phyloP scores from a whole-genome alignment of 2,329 filamentous ascomycete species.

The Pseudogymnoascus sp. region DNA sequence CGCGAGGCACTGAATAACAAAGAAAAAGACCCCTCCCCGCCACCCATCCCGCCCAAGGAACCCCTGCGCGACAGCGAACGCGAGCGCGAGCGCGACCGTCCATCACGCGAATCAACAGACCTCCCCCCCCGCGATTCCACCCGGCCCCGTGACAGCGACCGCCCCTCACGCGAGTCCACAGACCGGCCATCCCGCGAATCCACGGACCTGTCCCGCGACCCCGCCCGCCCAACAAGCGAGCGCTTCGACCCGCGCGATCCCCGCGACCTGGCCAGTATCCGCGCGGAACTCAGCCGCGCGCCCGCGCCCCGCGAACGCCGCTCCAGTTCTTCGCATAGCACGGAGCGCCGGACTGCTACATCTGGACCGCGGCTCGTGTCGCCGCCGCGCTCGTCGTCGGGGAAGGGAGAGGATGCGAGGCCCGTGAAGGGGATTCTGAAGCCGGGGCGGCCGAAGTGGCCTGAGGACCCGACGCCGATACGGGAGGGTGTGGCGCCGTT shows the following conservation, averaged over 20 bases:
- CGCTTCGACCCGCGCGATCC: constrained; percentile 16
- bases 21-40: constrained; percentile 11
- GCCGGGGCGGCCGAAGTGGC: constrained; percentile 72
- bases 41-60: constrained; percentile 14
- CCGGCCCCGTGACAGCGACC: background rate
- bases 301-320: constrained; percentile 16
- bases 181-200: background rate
- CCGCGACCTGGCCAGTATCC: constrained; percentile 22
- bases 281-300: constrained; percentile 21
- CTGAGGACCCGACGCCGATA: constrained; percentile 75
- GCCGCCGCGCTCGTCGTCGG: constrained; percentile 47
- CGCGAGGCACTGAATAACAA: constrained; percentile 26
- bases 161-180: background rate
- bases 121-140: background rate
- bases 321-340: constrained; percentile 18
- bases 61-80: background rate
- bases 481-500: constrained; percentile 90
- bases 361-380: constrained; percentile 56
- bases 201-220: background rate
- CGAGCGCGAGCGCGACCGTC: background rate
- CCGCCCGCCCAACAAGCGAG: background rate
- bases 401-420: constrained; percentile 54
- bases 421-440: constrained; percentile 81
- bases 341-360: background rate
- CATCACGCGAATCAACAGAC: background rate